Conservation (phyloP, 2,329 filamentous ascomycete species). For the Calonectria pteridis region DNA sequence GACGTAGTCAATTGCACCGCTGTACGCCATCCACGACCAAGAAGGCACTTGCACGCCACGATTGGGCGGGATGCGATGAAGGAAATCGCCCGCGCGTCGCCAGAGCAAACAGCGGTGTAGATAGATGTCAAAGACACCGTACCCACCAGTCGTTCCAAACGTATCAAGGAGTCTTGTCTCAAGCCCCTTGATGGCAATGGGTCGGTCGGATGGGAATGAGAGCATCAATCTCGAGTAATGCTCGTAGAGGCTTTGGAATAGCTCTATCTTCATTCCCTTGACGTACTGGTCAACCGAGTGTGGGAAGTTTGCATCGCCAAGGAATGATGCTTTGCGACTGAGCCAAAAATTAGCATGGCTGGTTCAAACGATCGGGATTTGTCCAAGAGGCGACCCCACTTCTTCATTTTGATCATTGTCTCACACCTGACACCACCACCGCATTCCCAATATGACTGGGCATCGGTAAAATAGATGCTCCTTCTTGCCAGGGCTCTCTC, state of each 20-base stretch:
- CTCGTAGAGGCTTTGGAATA: constrained; percentile 14
- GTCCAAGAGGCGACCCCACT: no score
- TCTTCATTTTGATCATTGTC: constrained; percentile 48
- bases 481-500: constrained; percentile 53
- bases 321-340: constrained; percentile 24
- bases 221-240: constrained; percentile 14
- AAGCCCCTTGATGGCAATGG: constrained; percentile 17
- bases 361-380: no score
- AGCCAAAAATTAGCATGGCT: background rate
- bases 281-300: constrained; percentile 14
- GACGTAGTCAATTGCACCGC: constrained; percentile 10
- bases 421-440: constrained; percentile 51
- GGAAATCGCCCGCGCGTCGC: background rate
- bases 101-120: constrained; percentile 13
- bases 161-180: constrained; percentile 15
- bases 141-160: background rate
- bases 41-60: constrained; percentile 1
- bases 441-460: constrained; percentile 56
- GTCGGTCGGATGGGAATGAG: background rate
- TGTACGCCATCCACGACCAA: constrained; percentile 27
- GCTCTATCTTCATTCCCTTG: constrained; percentile 19
- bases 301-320: constrained; percentile 25
- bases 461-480: constrained; percentile 52
- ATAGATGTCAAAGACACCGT: constrained; percentile 5
- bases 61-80: background rate